phyloP scores from a whole-genome alignment of 495 filamentous ascomycete species.

The Penicillium longicatenatum region DNA sequence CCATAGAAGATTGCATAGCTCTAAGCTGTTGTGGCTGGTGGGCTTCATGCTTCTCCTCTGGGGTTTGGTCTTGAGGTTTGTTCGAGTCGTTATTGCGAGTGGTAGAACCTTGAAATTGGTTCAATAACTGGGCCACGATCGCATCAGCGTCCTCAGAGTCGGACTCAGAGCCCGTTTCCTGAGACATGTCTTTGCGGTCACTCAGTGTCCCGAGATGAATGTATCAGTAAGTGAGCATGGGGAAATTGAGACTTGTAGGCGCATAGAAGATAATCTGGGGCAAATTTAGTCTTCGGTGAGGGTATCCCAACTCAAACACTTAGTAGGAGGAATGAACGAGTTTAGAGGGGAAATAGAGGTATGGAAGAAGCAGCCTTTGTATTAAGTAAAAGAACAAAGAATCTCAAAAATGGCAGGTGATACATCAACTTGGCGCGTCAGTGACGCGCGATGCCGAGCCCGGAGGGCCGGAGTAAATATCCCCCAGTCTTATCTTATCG shows the following conservation, averaged over 20 bases:
- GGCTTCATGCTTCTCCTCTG: background rate
- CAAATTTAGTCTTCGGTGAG: no score
- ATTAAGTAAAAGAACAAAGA: no score
- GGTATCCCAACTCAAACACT: no score
- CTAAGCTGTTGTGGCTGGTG: background rate
- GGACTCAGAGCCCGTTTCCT: background rate
- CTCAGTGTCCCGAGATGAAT: background rate
- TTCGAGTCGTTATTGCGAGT: background rate
- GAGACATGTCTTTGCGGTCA: background rate
- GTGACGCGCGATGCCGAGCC: no score
- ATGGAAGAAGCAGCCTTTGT: no score
- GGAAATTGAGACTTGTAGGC: background rate
- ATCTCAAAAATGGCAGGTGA: no score
- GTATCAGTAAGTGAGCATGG: background rate
- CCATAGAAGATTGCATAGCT: conserved; percentile 16
- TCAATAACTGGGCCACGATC: conserved; percentile 20
- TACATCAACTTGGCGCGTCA: no score
- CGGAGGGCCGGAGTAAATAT: no score
- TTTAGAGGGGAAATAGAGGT: background rate
- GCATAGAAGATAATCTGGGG: background rate
- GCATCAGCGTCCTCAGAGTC: conserved; percentile 20
- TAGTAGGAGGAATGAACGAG: background rate
- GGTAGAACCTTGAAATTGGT: conserved; percentile 14
- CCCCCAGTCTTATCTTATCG: no score
- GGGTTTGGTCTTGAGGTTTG: background rate